Percentiles rank a stretch among this genome's conserved stretches.
Evolutionary conservation across 306 rosid genomes (phyloP).

Genomic region (Dalbergia oliveri): DNA sequence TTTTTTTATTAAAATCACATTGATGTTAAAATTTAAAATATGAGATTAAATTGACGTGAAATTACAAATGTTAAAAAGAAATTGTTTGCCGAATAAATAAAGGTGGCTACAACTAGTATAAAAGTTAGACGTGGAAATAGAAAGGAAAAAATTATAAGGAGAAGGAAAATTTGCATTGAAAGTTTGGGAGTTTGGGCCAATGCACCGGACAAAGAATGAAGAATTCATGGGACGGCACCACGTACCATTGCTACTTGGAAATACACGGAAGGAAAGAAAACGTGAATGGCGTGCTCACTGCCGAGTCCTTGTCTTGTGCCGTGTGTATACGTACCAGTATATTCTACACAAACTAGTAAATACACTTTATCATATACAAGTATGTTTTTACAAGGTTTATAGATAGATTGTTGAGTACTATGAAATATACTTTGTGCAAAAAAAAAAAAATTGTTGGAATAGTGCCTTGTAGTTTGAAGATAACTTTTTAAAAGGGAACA

Average conservation of each 20-base stretch:
- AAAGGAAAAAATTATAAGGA: neutral
- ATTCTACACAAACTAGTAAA: neutral
- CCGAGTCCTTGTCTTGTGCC: neutral
- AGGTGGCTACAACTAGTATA: neutral
- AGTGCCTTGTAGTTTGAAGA: no score
- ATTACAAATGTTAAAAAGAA: no score
- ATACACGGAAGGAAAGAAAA: constrained; percentile 2
- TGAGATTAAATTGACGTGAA: no score
- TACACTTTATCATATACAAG: no score
- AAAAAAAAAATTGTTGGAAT: no score
- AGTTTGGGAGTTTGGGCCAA: neutral
- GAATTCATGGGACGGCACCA: constrained; percentile 8
- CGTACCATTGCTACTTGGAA: constrained; percentile 32
- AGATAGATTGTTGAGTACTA: no score
- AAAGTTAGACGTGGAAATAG: neutral
- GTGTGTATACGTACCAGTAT: neutral
- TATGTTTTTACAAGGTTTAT: no score
- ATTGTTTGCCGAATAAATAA: no score
- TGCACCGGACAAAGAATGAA: neutral
- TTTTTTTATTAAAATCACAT: no score
- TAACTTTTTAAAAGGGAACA: no score
- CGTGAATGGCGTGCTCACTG: constrained; percentile 39
- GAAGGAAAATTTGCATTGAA: constrained; percentile 25
- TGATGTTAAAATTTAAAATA: no score
- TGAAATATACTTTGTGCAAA: no score